Percentiles rank a stretch among this genome's conserved stretches.
Evolutionary conservation across 2,329 filamentous ascomycete genomes (phyloP).

Genomic region (Bipolaris sorokiniana): DNA sequence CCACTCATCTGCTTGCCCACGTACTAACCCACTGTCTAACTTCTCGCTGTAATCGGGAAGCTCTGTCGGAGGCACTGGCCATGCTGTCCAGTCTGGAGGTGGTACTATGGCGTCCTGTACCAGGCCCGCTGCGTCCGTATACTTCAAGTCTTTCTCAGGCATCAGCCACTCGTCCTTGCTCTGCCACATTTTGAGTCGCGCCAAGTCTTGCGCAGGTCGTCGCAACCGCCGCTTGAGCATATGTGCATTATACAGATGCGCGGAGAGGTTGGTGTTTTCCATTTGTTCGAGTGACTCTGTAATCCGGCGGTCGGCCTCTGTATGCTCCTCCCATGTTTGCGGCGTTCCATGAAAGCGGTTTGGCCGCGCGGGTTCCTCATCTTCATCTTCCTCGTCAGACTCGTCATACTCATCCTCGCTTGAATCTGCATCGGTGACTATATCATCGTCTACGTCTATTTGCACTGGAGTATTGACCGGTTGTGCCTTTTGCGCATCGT

Average conservation of each 20-base stretch:
- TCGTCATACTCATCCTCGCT: constrained; percentile 17
- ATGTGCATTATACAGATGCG: constrained; percentile 82
- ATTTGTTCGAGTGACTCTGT: constrained; percentile 67
- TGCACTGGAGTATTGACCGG: not conserved
- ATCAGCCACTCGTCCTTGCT: constrained; percentile 52
- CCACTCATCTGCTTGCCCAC: constrained; percentile 59
- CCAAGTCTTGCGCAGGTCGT: constrained; percentile 21
- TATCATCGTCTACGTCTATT: constrained; percentile 20
- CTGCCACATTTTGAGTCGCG: constrained; percentile 41
- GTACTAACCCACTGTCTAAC: constrained; percentile 21
- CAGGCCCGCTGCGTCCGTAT: constrained; percentile 34
- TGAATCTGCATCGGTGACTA: constrained; percentile 25
- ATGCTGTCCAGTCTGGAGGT: constrained; percentile 76
- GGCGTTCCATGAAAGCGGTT: constrained; percentile 75
- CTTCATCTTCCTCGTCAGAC: constrained; percentile 6
- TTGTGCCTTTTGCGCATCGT: constrained; percentile 23
- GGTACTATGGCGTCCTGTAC: constrained; percentile 51
- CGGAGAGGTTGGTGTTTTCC: constrained; percentile 69
- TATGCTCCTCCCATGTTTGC: constrained; percentile 70
- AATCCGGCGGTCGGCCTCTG: constrained; percentile 67
- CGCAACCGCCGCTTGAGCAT: constrained; percentile 64
- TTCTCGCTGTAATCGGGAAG: constrained; percentile 66
- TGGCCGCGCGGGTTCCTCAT: constrained; percentile 48
- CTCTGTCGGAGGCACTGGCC: constrained; percentile 71
- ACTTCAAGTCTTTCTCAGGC: constrained; percentile 35